phyloP scores from a whole-genome alignment of 2,329 filamentous ascomycete genomes.

The Diaporthe aspalathi region DNA sequence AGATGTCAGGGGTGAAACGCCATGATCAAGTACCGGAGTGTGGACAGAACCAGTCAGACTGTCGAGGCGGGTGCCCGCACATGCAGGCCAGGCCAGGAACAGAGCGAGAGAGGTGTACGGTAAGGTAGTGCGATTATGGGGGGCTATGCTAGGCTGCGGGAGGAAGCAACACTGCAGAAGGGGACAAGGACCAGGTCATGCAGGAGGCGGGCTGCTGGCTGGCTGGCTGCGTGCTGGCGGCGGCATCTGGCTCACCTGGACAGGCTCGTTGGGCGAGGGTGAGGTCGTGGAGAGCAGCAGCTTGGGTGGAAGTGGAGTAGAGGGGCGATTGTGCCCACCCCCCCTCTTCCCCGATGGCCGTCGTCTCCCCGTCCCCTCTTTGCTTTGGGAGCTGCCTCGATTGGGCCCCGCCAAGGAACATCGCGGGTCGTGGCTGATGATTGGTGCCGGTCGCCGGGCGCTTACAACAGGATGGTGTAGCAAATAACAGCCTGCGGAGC shows the following conservation, averaged over 20 bases:
- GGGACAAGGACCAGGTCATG: not conserved
- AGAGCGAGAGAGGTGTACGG: not conserved
- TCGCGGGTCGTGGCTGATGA: conserved; percentile 27
- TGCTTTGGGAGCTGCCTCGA: conserved; percentile 22
- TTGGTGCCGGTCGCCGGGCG: conserved; percentile 36
- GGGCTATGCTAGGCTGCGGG: conserved; percentile 21
- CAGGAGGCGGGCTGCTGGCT: conserved; percentile 6
- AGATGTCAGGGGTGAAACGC: conserved; percentile 37
- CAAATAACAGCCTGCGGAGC: conserved; percentile 35
- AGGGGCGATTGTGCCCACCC: conserved; percentile 10
- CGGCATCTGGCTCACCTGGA: conserved; percentile 31
- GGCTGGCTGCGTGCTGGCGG: conserved; percentile 10
- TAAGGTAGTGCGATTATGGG: conserved; percentile 5
- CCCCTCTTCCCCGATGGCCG: not conserved
- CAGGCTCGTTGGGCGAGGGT: conserved; percentile 13
- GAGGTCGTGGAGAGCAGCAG: conserved; percentile 9
- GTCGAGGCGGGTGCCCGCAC: conserved; percentile 26
- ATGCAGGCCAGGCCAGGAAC: conserved; percentile 28
- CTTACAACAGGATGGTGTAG: conserved; percentile 35
- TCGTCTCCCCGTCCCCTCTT: conserved; percentile 18
- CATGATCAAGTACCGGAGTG: conserved; percentile 35
- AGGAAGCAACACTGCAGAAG: conserved; percentile 15
- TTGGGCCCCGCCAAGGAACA: conserved; percentile 32
- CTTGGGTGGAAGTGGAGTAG: conserved; percentile 10
- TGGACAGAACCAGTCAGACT: conserved; percentile 36